Evolutionary conservation across 106 monocot species (phyloP), one percentile per base, ranked within the genome.

Genomic region (Allium fistulosum): DNA sequence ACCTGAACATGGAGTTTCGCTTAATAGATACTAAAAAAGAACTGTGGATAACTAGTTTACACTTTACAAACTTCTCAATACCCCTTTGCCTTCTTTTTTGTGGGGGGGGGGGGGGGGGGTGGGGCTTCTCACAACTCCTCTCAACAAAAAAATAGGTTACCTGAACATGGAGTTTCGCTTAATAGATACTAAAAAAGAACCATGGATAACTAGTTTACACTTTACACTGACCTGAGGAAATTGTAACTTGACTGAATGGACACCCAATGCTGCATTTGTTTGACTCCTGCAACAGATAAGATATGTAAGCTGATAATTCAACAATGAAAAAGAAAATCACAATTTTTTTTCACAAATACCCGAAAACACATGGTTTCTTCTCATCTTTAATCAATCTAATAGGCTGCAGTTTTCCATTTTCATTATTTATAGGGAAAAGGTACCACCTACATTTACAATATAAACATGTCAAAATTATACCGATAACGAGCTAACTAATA

Each of bases 341-440:
- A 68, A 55, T 7, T 10, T 3, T 46, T 9, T 26, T 18, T 10
- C 22, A 66, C 50, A 7, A 66, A 16, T 80, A 89, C 89, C 88
- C 88, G 63, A 86, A 68, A 37, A 73, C 69, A 49, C 69, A 79
- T 61, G 84, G 69, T 17, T n/a, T 92, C 22, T 72, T 52, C 51
- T 71, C 75, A 65, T 93, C 81, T 79, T 76, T 89, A 50, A 69
- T 70, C 70, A 99, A 72, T 61, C 71, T 84, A 75, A 99, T 90
- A 6, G 87, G 84, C 28, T 66, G 68, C 15, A 79, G 51, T 45
- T 58, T 58, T 55, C 63, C 61, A 71, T 50, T 68, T 56, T 50
- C 58, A 69, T 50, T 78, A 59, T 73, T 72, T 72, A 74, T 71
- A 64, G 97, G 92, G 58, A 99, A 77, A 4, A 99, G 84, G 67